Evolutionary conservation across 1,139 yeast genomes (phyloP).

Genomic region (Scheffersomyces quercinus): DNA sequence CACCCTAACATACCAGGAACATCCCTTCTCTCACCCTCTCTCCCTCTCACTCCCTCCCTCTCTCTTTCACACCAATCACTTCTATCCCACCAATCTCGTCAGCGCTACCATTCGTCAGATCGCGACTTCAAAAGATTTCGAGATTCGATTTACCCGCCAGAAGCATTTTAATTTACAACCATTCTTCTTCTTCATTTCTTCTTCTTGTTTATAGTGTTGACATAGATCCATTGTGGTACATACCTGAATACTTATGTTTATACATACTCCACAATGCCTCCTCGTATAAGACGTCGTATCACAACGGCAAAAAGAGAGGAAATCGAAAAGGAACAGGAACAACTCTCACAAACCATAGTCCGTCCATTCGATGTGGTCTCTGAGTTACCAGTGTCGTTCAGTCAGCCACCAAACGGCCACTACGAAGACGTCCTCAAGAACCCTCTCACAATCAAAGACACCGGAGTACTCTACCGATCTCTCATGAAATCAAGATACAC

Average conservation of each 20-base stretch:
- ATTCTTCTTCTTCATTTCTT: no score
- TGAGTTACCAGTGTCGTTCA: slow-evolving; percentile 69
- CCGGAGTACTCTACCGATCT: slow-evolving; percentile 71
- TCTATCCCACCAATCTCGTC: no score
- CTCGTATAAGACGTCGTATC: slow-evolving; percentile 48
- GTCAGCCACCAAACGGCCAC: slow-evolving; percentile 57
- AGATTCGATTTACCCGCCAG: not conserved
- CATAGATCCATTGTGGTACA: no score
- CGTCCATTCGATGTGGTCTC: slow-evolving; percentile 70
- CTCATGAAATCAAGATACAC: slow-evolving; percentile 72
- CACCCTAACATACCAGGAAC: no score
- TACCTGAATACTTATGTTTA: no score
- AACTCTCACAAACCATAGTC: slow-evolving; percentile 42
- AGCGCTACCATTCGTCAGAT: no score
- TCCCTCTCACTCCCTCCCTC: no score
- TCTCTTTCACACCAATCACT: no score
- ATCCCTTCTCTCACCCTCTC: no score
- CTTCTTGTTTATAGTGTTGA: no score
- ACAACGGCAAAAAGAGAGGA: slow-evolving; percentile 49
- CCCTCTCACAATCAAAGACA: slow-evolving; percentile 71
- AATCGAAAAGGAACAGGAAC: slow-evolving; percentile 48
- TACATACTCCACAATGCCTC: slow-evolving; percentile 29
- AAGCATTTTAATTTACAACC: not conserved
- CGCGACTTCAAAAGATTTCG: slow-evolving; percentile 3
- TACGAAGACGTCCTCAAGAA: slow-evolving; percentile 54